Evolutionary conservation across 306 rosid species (phyloP).

Genomic region (Cucurbita maxima): DNA sequence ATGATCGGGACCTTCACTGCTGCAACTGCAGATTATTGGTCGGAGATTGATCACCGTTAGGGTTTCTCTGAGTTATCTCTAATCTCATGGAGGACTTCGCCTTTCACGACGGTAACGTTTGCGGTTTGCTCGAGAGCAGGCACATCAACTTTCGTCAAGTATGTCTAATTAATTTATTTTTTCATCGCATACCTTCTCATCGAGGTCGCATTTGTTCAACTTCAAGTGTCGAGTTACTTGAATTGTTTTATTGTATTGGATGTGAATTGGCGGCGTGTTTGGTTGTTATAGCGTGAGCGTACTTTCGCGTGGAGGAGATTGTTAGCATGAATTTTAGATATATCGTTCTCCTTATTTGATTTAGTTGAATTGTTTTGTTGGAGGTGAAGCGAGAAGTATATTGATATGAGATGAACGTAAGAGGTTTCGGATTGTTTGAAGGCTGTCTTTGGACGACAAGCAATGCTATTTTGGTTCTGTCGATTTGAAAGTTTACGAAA

Average conservation of each 20-base stretch:
- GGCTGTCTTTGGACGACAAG: neutral
- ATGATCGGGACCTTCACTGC: slow-evolving; percentile 20
- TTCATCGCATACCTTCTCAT: neutral
- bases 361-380: neutral
- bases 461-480: neutral
- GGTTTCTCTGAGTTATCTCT: slow-evolving; percentile 7
- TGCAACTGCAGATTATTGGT: slow-evolving; percentile 17
- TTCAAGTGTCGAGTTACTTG: neutral
- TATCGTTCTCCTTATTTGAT: neutral
- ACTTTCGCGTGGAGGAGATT: neutral
- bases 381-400: neutral
- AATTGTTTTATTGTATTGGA: neutral
- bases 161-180: neutral
- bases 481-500: neutral
- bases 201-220: neutral
- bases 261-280: neutral
- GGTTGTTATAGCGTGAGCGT: neutral
- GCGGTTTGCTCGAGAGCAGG: slow-evolving; percentile 39
- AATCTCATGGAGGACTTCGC: slow-evolving; percentile 48
- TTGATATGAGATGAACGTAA: neutral
- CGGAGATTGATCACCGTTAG: slow-evolving; percentile 8
- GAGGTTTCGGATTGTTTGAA: neutral
- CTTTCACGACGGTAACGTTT: slow-evolving; percentile 57
- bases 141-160: slow-evolving; percentile 38
- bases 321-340: neutral